Conservation (phyloP, 2,329 filamentous ascomycete species). For the Exophiala dermatitidis region DNA sequence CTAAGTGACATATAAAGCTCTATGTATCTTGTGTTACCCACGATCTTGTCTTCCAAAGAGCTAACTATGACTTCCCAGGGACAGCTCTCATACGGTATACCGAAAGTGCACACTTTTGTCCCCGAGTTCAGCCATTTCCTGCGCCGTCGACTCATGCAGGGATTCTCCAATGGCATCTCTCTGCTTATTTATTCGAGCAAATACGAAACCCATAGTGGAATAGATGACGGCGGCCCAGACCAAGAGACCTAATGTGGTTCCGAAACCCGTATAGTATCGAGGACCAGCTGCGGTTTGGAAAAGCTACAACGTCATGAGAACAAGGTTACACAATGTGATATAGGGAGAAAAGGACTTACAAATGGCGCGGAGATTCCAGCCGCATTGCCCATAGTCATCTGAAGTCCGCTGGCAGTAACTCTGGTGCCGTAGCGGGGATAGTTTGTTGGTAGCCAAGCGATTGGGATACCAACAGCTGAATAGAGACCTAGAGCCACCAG, state of each 20-base stretch:
- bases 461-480: slow-evolving; percentile 47
- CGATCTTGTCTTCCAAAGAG: too few relatives aligned
- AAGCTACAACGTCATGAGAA: slow-evolving; percentile 22
- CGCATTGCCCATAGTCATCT: slow-evolving; percentile 52
- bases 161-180: background rate
- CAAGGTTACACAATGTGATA: background rate
- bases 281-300: slow-evolving; percentile 44
- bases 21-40: too few relatives aligned
- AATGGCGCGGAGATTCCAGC: slow-evolving; percentile 69
- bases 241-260: background rate
- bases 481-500: slow-evolving; percentile 69
- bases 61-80: background rate
- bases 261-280: slow-evolving; percentile 38
- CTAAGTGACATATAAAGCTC: too few relatives aligned
- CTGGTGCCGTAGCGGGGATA: slow-evolving; percentile 68
- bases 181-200: background rate
- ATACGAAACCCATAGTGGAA: background rate
- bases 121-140: background rate
- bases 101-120: background rate
- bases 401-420: slow-evolving; percentile 57
- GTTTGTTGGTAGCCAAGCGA: slow-evolving; percentile 50
- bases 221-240: background rate
- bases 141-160: background rate
- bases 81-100: background rate
- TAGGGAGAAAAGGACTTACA: slow-evolving; percentile 36